Evolutionary conservation across 495 filamentous ascomycete genomes (phyloP).

Genomic region (Aspergillus wentii): DNA sequence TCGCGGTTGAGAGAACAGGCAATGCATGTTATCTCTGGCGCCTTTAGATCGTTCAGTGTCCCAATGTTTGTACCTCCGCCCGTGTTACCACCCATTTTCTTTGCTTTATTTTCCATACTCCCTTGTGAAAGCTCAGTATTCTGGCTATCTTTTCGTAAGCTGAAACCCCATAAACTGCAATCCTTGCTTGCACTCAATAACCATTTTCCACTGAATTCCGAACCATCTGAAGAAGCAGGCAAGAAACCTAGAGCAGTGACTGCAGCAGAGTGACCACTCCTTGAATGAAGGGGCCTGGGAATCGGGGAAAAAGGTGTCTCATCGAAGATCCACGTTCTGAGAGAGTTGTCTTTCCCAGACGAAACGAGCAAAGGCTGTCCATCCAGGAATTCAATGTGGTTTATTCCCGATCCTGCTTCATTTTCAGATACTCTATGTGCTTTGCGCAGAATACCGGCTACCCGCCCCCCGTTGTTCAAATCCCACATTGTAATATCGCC

Average conservation of each 20-base stretch:
- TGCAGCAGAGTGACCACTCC: constrained; percentile 82
- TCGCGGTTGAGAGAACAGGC: constrained; percentile 89
- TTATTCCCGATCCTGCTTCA: constrained; percentile 57
- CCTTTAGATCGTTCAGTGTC: constrained; percentile 72
- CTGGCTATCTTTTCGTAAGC: constrained; percentile 89
- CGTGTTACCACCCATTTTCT: constrained; percentile 52
- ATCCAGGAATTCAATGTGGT: constrained; percentile 82
- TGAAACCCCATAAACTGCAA: constrained; percentile 90
- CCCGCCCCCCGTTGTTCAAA: constrained; percentile 76
- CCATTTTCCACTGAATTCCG: constrained; percentile 91
- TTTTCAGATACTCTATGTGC: constrained; percentile 69
- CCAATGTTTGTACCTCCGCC: constrained; percentile 29
- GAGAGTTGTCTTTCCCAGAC: constrained; percentile 84
- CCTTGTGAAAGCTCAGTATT: constrained; percentile 92
- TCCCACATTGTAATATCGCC: constrained; percentile 97
- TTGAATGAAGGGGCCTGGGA: constrained; percentile 75
- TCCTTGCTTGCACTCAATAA: constrained; percentile 84
- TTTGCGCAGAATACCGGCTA: constrained; percentile 74
- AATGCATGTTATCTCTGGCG: constrained; percentile 83
- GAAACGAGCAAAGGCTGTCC: constrained; percentile 88
- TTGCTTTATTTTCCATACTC: constrained; percentile 72
- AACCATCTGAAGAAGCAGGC: constrained; percentile 78
- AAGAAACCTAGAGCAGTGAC: constrained; percentile 77
- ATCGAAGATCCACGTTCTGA: constrained; percentile 95
- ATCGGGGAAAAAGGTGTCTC: constrained; percentile 78